Conservation (phyloP, 768 basidiomycete species). For the Leccinum rimulosum region DNA sequence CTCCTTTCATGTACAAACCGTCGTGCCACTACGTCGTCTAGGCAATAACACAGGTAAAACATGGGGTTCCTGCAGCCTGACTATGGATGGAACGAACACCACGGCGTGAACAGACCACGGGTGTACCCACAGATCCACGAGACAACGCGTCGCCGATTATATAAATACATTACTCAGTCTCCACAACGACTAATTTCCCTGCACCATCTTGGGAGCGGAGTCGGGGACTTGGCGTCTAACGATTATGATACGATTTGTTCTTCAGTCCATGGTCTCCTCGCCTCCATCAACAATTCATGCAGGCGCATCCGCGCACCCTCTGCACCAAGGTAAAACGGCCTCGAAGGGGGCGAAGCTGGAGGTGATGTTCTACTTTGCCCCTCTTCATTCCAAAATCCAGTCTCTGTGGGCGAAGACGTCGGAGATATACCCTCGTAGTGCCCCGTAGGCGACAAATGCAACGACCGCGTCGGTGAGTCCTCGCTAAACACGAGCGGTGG, state of each 20-base stretch:
- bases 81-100: too few relatives aligned
- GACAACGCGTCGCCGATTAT: too few relatives aligned
- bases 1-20: too few relatives aligned
- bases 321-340: constrained; percentile 6
- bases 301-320: constrained; percentile 11
- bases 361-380: neutral
- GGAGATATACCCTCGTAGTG: constrained; percentile 15
- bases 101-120: too few relatives aligned
- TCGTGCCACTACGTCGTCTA: too few relatives aligned
- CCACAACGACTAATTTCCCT: too few relatives aligned
- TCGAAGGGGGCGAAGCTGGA: neutral
- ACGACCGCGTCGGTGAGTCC: neutral
- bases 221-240: too few relatives aligned
- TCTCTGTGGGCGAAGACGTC: neutral
- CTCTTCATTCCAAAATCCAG: neutral
- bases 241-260: neutral
- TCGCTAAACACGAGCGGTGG: constrained; percentile 5
- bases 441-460: constrained; percentile 13
- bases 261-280: constrained; percentile 3
- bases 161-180: too few relatives aligned
- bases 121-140: too few relatives aligned
- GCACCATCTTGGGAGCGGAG: too few relatives aligned
- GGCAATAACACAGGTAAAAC: too few relatives aligned
- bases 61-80: too few relatives aligned
- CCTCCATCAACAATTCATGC: constrained; percentile 19